Evolutionary conservation across 768 basidiomycete species (phyloP), one percentile per base, ranked within the genome.

Genomic region (Agaricus sinodeliciosus): DNA sequence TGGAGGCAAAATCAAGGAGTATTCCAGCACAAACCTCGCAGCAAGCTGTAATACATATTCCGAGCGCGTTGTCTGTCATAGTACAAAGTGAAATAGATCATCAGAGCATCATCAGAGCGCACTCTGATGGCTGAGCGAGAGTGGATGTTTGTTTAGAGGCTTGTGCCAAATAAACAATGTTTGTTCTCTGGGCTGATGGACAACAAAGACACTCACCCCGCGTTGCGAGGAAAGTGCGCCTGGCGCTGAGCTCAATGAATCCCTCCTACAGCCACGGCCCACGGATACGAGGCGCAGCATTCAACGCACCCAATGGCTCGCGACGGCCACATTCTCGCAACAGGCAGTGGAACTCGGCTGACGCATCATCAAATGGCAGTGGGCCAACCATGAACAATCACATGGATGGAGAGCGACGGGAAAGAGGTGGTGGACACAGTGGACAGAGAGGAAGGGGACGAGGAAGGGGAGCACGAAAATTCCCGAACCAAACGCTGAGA

Each of bases 311-410:
- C 16, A 42, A 40, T 12, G 53, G 62, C 16, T 55, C 65, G 49
- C 60, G 68, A n/a, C 65, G 67, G 53, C 61, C 66, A 43, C 67
- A 67, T 44, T 74, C 73, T 3, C 70, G 76, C 49, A 85, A 86
- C 69, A 83, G 75, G 57, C 79, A 81, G 54, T 85, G 84, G 84
- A 70, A 78, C 9, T 74, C 81, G 6, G 68, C 69, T 1, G 75
- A 74, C 43, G 65, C 64, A 44, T 63, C 63, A 49, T 67, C 69
- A 28, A 65, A 70, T 55, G 68, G 31, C 31, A 31, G 63, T 43
- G 61, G 68, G 22, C 57, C 62, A 49, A 69, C 60, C 42, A 70
- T 69, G 3, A 67, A 72, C 6, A 66, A 68, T 44, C 63, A 70
- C 56, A 61, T 61, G 15, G 81, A 85, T 57, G 60, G 62, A 22